phyloP scores from a whole-genome alignment of 108 stramenopile species.

The Mediolabrus comicus region DNA sequence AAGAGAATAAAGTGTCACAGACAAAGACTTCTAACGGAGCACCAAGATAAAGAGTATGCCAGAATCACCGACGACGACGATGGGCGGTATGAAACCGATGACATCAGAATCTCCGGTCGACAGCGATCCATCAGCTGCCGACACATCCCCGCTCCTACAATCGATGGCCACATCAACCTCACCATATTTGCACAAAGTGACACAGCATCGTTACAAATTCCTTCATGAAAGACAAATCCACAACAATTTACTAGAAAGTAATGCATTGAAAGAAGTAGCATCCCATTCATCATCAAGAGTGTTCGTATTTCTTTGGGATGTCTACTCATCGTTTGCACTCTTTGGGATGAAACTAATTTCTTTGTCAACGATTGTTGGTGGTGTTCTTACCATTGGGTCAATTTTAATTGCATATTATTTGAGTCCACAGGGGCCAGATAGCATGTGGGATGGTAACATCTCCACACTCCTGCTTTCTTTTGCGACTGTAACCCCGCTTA shows the following conservation, averaged over 20 bases:
- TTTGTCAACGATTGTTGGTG: conserved; percentile 52
- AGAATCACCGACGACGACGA: too few relatives aligned
- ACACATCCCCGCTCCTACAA: neutral
- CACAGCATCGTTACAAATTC: neutral
- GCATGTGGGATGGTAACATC: conserved; percentile 36
- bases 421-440: neutral
- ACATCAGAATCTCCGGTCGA: neutral
- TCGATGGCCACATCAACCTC: neutral
- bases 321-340: conserved; percentile 40
- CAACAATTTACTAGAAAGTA: neutral
- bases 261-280: neutral
- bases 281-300: neutral
- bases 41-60: too few relatives aligned
- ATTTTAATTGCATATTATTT: conserved; percentile 39
- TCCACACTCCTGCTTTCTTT: conserved; percentile 47
- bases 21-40: too few relatives aligned
- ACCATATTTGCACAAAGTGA: neutral
- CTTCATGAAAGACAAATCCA: neutral
- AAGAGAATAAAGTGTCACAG: too few relatives aligned
- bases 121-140: neutral
- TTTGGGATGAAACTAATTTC: conserved; percentile 46
- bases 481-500: conserved; percentile 53
- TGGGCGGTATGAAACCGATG: too few relatives aligned
- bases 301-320: conserved; percentile 31
- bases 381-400: conserved; percentile 50